phyloP scores from a whole-genome alignment of 805 yeast genomes.

The Sporopachydermia quercuum region DNA sequence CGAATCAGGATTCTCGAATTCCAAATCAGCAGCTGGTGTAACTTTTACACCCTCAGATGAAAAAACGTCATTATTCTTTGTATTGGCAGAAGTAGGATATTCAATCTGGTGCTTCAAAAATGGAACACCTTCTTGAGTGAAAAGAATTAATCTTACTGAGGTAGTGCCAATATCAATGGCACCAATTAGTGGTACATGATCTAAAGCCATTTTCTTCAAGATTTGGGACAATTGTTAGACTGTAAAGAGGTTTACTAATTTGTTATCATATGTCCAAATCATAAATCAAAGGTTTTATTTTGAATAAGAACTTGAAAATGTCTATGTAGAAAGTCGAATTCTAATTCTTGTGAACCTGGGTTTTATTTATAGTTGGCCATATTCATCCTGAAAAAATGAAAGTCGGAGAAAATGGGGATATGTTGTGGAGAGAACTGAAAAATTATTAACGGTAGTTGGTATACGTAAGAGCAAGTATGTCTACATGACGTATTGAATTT shows the following conservation, averaged over 20 bases:
- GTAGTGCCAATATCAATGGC: constrained; percentile 88
- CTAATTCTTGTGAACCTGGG: too few species aligned
- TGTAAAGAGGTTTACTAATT: background rate
- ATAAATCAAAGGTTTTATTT: too few species aligned
- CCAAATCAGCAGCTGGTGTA: constrained; percentile 1
- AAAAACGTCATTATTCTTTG: constrained; percentile 31
- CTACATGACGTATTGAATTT: too few species aligned
- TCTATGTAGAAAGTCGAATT: too few species aligned
- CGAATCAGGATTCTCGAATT: constrained; percentile 22
- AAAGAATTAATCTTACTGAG: constrained; percentile 76
- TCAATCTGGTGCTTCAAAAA: constrained; percentile 84
- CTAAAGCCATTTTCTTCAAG: constrained; percentile 9
- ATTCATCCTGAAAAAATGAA: too few species aligned
- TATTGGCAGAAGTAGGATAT: constrained; percentile 56
- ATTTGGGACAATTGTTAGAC: background rate
- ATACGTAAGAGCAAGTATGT: too few species aligned
- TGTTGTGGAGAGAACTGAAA: too few species aligned
- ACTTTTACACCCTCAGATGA: constrained; percentile 11
- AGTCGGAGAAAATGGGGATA: too few species aligned
- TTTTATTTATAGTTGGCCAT: too few species aligned
- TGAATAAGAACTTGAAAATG: too few species aligned
- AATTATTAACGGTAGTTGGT: too few species aligned
- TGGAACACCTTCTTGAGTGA: constrained; percentile 58
- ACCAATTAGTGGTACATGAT: constrained; percentile 44
- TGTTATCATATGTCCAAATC: too few species aligned